Percentiles rank a stretch among this genome's conserved stretches.
phyloP scores from a whole-genome alignment of 2,329 filamentous ascomycete species.

The Colletotrichum sp. region DNA sequence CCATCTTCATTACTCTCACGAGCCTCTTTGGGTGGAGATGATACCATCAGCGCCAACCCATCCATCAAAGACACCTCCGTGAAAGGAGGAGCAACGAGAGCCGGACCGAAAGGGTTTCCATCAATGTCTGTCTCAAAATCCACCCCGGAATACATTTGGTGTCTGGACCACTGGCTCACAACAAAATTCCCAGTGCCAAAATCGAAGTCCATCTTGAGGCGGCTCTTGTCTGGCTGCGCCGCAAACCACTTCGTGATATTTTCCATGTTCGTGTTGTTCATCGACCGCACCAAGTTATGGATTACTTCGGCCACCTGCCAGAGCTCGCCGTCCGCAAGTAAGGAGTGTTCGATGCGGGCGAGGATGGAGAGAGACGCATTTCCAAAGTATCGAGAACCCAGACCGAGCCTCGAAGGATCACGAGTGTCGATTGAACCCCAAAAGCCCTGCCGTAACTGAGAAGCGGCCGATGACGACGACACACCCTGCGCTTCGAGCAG shows the following conservation, averaged over 20 bases:
- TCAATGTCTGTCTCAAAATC: background rate
- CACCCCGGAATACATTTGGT: background rate
- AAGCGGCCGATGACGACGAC: background rate
- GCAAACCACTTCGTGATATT: background rate
- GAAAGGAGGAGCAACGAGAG: background rate
- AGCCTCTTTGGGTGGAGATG: background rate
- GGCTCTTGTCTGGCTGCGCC: background rate
- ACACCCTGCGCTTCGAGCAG: background rate
- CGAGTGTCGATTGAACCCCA: background rate
- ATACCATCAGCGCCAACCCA: background rate
- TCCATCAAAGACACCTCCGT: background rate
- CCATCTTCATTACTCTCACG: background rate
- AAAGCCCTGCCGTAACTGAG: background rate
- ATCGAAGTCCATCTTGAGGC: background rate
- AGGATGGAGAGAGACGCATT: background rate
- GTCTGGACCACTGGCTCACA: background rate
- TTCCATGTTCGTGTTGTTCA: background rate
- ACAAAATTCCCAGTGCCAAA: background rate
- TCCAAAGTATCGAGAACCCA: background rate
- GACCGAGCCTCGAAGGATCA: background rate
- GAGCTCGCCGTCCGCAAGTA: background rate
- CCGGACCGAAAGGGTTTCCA: accelerated
- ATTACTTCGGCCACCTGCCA: background rate
- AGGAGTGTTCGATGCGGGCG: accelerated
- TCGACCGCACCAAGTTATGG: background rate